Evolutionary conservation across 257 asterid species (phyloP).

Genomic region (Solanum gracilifrons): DNA sequence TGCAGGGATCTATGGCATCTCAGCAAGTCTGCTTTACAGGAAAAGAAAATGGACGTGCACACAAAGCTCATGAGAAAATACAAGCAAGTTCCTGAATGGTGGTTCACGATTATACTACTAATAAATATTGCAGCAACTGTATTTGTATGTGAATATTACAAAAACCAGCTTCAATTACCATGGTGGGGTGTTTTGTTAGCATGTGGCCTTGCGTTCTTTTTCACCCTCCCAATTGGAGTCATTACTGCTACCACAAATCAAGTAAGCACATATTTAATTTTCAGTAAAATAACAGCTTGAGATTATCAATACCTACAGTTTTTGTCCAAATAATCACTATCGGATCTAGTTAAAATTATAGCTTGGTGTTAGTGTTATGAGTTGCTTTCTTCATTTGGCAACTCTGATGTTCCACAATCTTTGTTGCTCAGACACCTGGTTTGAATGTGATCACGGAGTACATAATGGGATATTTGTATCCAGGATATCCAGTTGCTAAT

Average conservation of each 20-base stretch:
- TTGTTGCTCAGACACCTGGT: slow-evolving; percentile 59
- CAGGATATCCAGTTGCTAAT: slow-evolving; percentile 98
- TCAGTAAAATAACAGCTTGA: not conserved
- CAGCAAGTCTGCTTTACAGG: slow-evolving; percentile 73
- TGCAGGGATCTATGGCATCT: slow-evolving; percentile 68
- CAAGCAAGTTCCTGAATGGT: slow-evolving; percentile 90
- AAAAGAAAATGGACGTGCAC: slow-evolving; percentile 71
- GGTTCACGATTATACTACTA: slow-evolving; percentile 62
- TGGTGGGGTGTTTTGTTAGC: slow-evolving; percentile 99
- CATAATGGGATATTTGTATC: slow-evolving; percentile 88
- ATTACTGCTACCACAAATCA: slow-evolving; percentile 87
- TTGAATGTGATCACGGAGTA: slow-evolving; percentile 90
- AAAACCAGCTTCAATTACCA: slow-evolving; percentile 77
- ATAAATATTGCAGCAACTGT: slow-evolving; percentile 51
- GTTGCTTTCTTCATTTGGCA: not conserved
- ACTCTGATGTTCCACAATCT: not conserved
- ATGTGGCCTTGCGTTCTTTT: slow-evolving; percentile 65
- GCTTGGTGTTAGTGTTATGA: not conserved
- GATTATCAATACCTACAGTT: not conserved
- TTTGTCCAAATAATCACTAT: not conserved
- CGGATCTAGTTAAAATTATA: not conserved
- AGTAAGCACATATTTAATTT: slow-evolving; percentile 14
- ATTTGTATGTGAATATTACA: slow-evolving; percentile 53
- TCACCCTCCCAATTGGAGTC: slow-evolving; percentile 88
- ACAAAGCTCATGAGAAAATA: slow-evolving; percentile 78